Base-by-base conservation (phyloP, 345 rosid genomes). In the Corchorus capsularis region DNA sequence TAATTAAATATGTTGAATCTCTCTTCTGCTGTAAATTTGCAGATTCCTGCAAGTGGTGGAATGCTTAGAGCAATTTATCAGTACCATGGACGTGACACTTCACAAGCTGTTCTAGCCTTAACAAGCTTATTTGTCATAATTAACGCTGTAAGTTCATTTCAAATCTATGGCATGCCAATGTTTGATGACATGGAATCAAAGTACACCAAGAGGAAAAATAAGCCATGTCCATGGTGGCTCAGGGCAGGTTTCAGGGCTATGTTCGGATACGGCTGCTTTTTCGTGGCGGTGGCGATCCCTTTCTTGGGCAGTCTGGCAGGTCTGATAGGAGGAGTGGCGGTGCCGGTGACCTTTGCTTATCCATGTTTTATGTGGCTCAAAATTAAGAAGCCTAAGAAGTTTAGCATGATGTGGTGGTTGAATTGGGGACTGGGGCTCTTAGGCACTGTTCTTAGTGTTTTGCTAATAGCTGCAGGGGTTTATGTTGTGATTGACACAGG, bases 301-400 rank as follows among this genome's bases (percentile, higher is more conserved):
- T 86, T 86, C 68, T 46, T 86, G 64, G 79, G 86, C 6, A 82
- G 88, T 70, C 16, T 88, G 11, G 89, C 88, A 0, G 89, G 90
- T 37, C 85, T 89, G 34, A 46, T 86, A 0, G 93, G 93, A 69
- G 90, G 90, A 19, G 32, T 89, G 4, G 86, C 86, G 3, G 73
- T 90, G 79, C 90, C 87, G 2, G 83, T 88, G 61, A 90, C 93
- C 49, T 79, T 85, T 49, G 84, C 89, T 4, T 90, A 82, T 64
- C 91, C 91, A 11, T 81, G 91, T 70, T 88, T 90, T 75, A 90
- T 88, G 90, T 90, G 91, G 90, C 75, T 90, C 34, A 80, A 83
- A 63, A 79, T 88, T 67, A 90, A 85, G 78, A 77, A 78, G 55
- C 88, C 93, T 0, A 79, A 78, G 54, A 43, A 45, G 66, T 71